Evolutionary conservation across 1,284 basidiomycete species (phyloP).

Genomic region (Rhizoctonia solani): DNA sequence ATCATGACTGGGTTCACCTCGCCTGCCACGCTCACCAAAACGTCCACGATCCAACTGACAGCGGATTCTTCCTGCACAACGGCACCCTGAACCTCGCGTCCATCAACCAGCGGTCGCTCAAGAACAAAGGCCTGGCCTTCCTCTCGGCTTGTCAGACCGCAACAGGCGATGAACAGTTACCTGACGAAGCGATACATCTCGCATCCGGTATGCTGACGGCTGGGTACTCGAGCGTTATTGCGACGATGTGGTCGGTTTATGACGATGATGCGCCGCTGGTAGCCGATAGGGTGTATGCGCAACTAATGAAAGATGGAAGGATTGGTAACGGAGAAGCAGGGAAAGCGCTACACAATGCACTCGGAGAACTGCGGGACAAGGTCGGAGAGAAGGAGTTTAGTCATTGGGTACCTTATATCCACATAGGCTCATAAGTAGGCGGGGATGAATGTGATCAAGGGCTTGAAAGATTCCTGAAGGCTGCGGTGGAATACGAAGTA

Average conservation of each 20-base stretch:
- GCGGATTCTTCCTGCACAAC: too few species aligned
- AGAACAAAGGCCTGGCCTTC: constrained; percentile 18
- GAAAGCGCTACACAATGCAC: not conserved
- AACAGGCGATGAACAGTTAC: constrained; percentile 10
- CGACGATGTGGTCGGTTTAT: constrained; percentile 13
- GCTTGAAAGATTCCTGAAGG: too few species aligned
- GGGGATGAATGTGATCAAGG: too few species aligned
- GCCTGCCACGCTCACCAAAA: too few species aligned
- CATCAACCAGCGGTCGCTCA: constrained; percentile 11
- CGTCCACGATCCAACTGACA: too few species aligned
- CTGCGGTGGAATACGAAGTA: too few species aligned
- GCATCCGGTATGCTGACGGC: too few species aligned
- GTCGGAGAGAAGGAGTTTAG: not conserved
- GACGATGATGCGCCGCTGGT: constrained; percentile 21
- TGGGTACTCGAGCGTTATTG: too few species aligned
- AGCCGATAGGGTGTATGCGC: constrained; percentile 24
- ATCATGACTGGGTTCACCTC: too few species aligned
- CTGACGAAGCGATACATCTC: too few species aligned
- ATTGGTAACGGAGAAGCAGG: not conserved
- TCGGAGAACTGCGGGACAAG: not conserved
- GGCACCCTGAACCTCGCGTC: not conserved
- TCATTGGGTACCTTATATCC: constrained; percentile 21
- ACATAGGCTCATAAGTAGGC: not conserved
- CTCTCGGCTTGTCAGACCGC: constrained; percentile 34
- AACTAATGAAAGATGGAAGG: not conserved